phyloP scores from a whole-genome alignment of 768 basidiomycete genomes.

The Hericium coralloides region DNA sequence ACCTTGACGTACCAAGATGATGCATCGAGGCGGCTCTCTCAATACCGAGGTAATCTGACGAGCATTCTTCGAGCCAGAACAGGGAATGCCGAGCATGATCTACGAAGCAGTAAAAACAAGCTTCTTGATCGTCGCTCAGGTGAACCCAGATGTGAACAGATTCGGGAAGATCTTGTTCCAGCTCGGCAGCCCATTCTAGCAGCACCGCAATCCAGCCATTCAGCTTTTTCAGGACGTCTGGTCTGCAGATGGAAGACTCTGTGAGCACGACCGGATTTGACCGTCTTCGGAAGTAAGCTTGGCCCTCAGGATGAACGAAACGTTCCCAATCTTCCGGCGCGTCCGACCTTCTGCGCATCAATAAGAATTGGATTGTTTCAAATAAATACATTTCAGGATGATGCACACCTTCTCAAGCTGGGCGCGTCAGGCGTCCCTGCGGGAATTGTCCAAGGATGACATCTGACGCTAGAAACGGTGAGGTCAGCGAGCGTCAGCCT shows the following conservation, averaged over 20 bases:
- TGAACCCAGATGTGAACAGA: not conserved
- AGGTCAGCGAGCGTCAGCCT: not conserved
- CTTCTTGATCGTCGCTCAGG: not conserved
- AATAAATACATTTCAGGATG: not conserved
- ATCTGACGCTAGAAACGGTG: not conserved
- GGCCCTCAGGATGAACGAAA: conserved; percentile 2
- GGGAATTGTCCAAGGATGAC: not conserved
- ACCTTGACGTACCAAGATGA: conserved; percentile 1
- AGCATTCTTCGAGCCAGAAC: not conserved
- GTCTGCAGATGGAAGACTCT: not conserved
- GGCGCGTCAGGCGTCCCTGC: not conserved
- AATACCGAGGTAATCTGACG: not conserved
- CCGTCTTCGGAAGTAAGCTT: not conserved
- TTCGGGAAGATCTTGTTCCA: not conserved
- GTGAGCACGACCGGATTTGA: not conserved
- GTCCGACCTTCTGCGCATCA: not conserved
- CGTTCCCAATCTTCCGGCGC: not conserved
- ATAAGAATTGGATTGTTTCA: not conserved
- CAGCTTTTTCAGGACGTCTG: not conserved
- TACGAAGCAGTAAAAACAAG: not conserved
- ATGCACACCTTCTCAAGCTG: not conserved
- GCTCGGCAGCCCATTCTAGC: not conserved
- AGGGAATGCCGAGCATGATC: not conserved
- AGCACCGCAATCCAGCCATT: not conserved
- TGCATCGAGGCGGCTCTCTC: not conserved